Base-by-base conservation (phyloP, 495 filamentous ascomycete genomes). In the Hypoxylon lenormandii region DNA sequence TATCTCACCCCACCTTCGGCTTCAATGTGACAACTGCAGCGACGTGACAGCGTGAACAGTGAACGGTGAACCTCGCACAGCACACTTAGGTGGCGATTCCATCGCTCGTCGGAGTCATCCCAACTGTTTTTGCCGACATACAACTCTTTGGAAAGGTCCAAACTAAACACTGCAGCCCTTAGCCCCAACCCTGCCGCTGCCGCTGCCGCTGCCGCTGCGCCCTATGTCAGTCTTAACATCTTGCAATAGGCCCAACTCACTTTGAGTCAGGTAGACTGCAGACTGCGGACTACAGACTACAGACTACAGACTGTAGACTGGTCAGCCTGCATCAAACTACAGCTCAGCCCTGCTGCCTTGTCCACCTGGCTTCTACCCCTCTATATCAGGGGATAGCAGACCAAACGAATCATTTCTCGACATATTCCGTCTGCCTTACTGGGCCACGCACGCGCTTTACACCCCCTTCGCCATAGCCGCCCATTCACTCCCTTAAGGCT, bases 381-480 rank as follows among this genome's bases (percentile, higher is more conserved):
- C 26, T 28, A 28, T 28, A 3, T 3, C 26, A 28, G 26, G 26
- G 47, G 26, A 53, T 52, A 47, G 40, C 55, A 42, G n/a, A 18
- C 30, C 3, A 7, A 28, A 38, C 30, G 5, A 53, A 28, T 54
- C 55, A 52, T 19, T 19, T 19, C 28, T 3, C 30, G 38, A 48
- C 22, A 38, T 42, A 58, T 48, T 53, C 40, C 5, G 43, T 46
- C 48, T 36, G 61, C 60, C 67, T 70, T 53, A 42, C 30, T 37
- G 28, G 51, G 38, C n/a, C 38, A 51, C 10, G 30, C 30, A 33
- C 30, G 30, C 10, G 30, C 30, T 3, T 28, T 38, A 38, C 46
- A 42, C 50, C 49, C 55, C 45, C 38, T 12, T 66, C 58, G 13
- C 15, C 46, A 51, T 56, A 56, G 30, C 33, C 49, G 22, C 36